phyloP scores from a whole-genome alignment of 768 basidiomycete genomes.

The Leccinum imitatum region DNA sequence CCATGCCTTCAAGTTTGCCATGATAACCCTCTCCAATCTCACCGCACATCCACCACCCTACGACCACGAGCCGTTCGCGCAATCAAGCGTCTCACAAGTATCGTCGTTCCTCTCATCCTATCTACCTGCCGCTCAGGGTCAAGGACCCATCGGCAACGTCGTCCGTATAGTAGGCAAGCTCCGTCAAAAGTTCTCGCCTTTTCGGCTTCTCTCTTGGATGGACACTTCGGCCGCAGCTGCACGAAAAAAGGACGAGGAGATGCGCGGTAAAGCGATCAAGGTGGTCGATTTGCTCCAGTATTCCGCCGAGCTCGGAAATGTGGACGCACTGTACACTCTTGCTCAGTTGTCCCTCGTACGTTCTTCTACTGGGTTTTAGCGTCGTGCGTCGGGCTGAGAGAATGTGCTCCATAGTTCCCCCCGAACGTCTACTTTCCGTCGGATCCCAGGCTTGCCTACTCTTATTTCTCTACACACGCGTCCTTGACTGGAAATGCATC shows the following conservation, averaged over 20 bases:
- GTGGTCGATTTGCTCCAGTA: conserved; percentile 79
- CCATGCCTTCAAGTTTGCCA: conserved; percentile 74
- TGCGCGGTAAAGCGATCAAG: conserved; percentile 71
- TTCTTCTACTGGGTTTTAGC: conserved; percentile 1
- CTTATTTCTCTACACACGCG: conserved; percentile 65
- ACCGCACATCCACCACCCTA: conserved; percentile 59
- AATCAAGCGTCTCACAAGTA: conserved; percentile 39
- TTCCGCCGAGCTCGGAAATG: conserved; percentile 75
- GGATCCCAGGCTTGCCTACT: conserved; percentile 61
- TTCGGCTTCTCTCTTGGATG: conserved; percentile 43
- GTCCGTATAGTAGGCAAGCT: conserved; percentile 68
- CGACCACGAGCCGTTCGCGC: conserved; percentile 47
- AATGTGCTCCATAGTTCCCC: conserved; percentile 52
- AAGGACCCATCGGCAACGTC: conserved; percentile 70
- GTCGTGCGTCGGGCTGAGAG: background rate
- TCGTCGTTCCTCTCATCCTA: conserved; percentile 61
- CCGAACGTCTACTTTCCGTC: conserved; percentile 64
- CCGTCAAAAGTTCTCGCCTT: conserved; percentile 55
- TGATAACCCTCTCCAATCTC: conserved; percentile 63
- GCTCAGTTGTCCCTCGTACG: conserved; percentile 68
- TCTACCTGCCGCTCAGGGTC: conserved; percentile 71
- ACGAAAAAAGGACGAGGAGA: conserved; percentile 64
- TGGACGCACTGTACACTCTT: conserved; percentile 68
- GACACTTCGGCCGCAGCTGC: conserved; percentile 42
- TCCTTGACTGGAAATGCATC: conserved; percentile 76